A percentile compares a stretch with the other conserved stretches of the same genome.
Conservation (phyloP, 1,284 basidiomycete species). For the Puccinia sorghi region DNA sequence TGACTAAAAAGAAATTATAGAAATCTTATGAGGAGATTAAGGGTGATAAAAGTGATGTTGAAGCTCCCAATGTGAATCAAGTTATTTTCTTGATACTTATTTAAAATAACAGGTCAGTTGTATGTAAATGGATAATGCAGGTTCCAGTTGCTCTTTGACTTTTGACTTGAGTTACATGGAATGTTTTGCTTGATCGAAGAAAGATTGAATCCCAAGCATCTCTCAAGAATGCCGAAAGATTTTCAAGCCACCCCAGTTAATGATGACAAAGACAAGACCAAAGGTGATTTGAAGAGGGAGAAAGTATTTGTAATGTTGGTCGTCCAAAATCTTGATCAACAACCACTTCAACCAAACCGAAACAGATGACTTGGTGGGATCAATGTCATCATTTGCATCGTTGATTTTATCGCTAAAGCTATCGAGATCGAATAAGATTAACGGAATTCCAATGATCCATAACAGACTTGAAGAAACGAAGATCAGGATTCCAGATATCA, state of each 20-base stretch:
- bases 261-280: slow-evolving; percentile 31
- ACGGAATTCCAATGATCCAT: slow-evolving; percentile 29
- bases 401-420: neutral
- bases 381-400: neutral
- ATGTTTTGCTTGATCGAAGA: too few species aligned
- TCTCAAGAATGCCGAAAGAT: slow-evolving; percentile 34
- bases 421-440: slow-evolving; percentile 18
- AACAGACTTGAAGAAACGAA: slow-evolving; percentile 19
- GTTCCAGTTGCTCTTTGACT: too few species aligned
- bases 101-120: too few species aligned
- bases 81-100: too few species aligned
- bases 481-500: slow-evolving; percentile 4
- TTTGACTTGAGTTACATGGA: too few species aligned
- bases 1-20: too few species aligned
- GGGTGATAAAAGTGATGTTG: too few species aligned
- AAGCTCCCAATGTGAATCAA: too few species aligned
- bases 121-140: too few species aligned
- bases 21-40: too few species aligned
- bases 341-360: neutral
- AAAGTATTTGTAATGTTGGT: slow-evolving; percentile 33
- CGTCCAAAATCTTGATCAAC: slow-evolving; percentile 21
- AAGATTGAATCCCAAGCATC: neutral
- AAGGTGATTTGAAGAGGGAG: slow-evolving; percentile 40
- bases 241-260: slow-evolving; percentile 44
- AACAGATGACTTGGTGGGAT: neutral